Base-by-base conservation (phyloP, 306 rosid genomes). In the Cyamopsis tetragonoloba region DNA sequence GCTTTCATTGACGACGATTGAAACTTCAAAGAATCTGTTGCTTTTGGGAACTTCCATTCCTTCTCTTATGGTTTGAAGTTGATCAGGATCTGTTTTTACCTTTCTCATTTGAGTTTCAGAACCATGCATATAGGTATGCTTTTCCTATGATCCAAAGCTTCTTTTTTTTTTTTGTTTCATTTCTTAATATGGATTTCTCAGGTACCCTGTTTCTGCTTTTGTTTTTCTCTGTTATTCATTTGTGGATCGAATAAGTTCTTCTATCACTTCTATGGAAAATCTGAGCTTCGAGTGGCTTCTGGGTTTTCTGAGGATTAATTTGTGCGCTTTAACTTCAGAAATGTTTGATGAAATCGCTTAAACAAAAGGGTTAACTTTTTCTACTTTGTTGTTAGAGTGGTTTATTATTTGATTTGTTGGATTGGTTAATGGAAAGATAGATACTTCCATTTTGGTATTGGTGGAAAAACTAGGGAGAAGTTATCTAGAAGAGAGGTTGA, bases 81-180 rank as follows among this genome's bases (percentile, higher is more conserved):
- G 62, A 60, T 72, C 80, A 77, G 75, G 92, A 87, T 91, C 95
- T 84, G 76, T 74, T 73, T n/a, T 78, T 65, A 65, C 75, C 38
- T 54, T 22, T 65, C 56, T n/a, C 70, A 56, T 79, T 67, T 86
- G 57, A 64, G 77, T 71, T 72, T 75, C 53, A 83, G 62, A 77
- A 77, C 67, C 82, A 75, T 79, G 86, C 84, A 69, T 67, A 74
- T 74, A 71, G 92, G 92, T 82, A 60, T 60, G 69, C 72, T 79
- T 74, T 41, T 32, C 74, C 54, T 64, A 63, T 72, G 39, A 75
- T 80, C 67, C 78, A 50, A 63, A 70, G 77, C 32, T 73, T 15
- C 27, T 14, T 8, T 61, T 12, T 42, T 3, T 48, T 32, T 7
- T 10, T 55, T 22, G 0, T 70, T 37, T 37, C 7, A 62, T 23